Conservation (phyloP, 495 filamentous ascomycete species). For the Penicillium mononematosum region DNA sequence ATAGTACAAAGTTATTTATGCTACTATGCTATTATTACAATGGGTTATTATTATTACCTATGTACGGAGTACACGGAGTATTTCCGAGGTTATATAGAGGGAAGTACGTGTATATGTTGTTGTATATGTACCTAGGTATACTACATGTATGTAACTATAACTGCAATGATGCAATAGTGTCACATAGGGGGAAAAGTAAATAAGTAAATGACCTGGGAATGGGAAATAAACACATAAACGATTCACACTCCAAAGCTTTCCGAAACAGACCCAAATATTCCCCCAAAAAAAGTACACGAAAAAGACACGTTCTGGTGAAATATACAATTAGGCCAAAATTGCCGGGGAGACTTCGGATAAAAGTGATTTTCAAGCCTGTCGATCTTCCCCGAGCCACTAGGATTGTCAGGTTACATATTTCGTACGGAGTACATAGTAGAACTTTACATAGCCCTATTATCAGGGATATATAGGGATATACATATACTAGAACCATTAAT, state of each 20-base stretch:
- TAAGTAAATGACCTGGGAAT: background rate
- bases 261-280: background rate
- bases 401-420: background rate
- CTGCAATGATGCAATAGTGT: background rate
- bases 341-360: background rate
- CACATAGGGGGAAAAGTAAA: background rate
- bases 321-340: background rate
- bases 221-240: background rate
- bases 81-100: too few species aligned
- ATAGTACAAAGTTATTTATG: background rate
- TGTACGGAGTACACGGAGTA: too few species aligned
- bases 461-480: too few species aligned
- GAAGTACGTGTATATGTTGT: too few species aligned
- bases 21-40: too few species aligned
- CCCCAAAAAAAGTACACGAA: background rate
- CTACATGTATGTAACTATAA: too few species aligned
- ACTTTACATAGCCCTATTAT: background rate
- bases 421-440: background rate
- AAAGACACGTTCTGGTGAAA: background rate
- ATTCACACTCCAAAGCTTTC: background rate
- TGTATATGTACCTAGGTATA: too few species aligned
- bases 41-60: too few species aligned
- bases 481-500: too few species aligned
- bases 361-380: background rate
- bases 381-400: background rate